Percentiles rank a stretch among this genome's conserved stretches.
Evolutionary conservation across 1,284 basidiomycete species (phyloP).

Genomic region (Malassezia vespertilionis): DNA sequence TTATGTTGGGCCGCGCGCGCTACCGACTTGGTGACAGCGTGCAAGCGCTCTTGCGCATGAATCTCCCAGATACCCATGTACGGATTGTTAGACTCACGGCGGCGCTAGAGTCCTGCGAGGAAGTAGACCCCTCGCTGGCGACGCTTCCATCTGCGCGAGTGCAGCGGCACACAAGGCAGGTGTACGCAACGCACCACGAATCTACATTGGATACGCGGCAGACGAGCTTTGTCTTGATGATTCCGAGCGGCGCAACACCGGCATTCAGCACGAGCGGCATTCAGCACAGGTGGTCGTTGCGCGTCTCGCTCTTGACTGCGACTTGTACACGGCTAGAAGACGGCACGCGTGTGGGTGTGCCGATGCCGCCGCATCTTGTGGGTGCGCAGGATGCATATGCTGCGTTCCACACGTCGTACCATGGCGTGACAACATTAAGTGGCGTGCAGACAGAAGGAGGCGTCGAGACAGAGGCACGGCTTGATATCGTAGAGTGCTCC

Average conservation of each 20-base stretch:
- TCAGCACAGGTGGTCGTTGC: constrained; percentile 34
- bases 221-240: constrained; percentile 24
- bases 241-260: constrained; percentile 38
- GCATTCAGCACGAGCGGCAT: constrained; percentile 40
- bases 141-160: constrained; percentile 26
- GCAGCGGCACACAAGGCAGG: constrained; percentile 24
- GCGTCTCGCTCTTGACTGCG: constrained; percentile 34
- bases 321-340: constrained; percentile 1
- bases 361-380: constrained; percentile 29
- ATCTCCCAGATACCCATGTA: constrained; percentile 21
- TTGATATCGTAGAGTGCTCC: constrained; percentile 44
- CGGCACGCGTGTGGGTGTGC: constrained; percentile 3
- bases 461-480: not conserved
- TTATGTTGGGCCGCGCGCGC: constrained; percentile 34
- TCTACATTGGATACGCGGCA: constrained; percentile 33
- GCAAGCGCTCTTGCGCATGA: constrained; percentile 37
- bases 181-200: constrained; percentile 39
- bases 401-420: constrained; percentile 28
- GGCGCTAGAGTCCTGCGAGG: constrained; percentile 40
- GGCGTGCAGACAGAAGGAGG: not conserved
- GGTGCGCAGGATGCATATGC: constrained; percentile 28
- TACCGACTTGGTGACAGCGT: constrained; percentile 45
- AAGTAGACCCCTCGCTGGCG: constrained; percentile 29
- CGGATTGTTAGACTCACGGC: constrained; percentile 37
- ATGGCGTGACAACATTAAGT: constrained; percentile 21